Evolutionary conservation across 768 basidiomycete genomes (phyloP).

Genomic region (Mycena sanguinolenta): DNA sequence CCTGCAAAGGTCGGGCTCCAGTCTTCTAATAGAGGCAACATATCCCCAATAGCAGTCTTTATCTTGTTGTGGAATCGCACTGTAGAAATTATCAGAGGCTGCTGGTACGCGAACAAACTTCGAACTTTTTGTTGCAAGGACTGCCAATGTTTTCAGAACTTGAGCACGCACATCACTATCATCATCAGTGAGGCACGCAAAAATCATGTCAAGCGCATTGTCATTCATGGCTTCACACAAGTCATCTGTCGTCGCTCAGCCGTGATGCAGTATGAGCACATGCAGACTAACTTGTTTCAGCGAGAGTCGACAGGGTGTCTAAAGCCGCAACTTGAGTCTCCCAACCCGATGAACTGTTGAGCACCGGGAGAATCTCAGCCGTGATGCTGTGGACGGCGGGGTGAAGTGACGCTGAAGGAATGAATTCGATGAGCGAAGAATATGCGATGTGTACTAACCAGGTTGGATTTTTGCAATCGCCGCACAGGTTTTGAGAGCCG

Average conservation of each 20-base stretch:
- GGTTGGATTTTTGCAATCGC: background rate
- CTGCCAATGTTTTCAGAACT: conserved; percentile 4
- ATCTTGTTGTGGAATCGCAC: background rate
- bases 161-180: background rate
- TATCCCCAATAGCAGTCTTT: background rate
- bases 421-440: background rate
- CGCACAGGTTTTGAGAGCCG: background rate
- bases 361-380: background rate
- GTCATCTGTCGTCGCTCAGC: background rate
- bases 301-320: background rate
- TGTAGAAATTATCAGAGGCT: background rate
- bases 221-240: conserved; percentile 1
- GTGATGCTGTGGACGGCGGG: background rate
- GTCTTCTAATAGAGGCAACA: background rate
- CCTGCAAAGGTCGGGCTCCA: background rate
- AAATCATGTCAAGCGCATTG: background rate
- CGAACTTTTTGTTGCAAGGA: background rate
- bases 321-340: conserved; percentile 2
- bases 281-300: background rate
- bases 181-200: background rate
- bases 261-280: background rate
- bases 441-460: background rate
- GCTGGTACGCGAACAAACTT: background rate
- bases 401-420: background rate
- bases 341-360: background rate